phyloP scores from a whole-genome alignment of 768 basidiomycete species.

The Suillus placidus region DNA sequence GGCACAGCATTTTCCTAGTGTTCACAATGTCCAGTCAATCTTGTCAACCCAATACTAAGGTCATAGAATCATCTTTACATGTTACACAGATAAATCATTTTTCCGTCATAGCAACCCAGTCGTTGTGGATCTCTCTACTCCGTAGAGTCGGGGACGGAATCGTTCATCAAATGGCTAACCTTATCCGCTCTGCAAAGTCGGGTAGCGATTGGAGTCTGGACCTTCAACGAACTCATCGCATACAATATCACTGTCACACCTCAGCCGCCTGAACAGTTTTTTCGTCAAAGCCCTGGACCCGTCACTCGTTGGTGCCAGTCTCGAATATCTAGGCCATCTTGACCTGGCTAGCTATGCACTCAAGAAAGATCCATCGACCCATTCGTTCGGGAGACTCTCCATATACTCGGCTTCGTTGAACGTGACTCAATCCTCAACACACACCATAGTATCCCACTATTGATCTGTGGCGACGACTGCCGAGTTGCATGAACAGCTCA shows the following conservation, averaged over 20 bases:
- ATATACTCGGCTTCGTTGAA: slow-evolving; percentile 25
- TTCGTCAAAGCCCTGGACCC: not conserved
- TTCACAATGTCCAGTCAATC: too few relatives aligned
- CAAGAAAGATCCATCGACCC: slow-evolving; percentile 27
- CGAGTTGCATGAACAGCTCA: slow-evolving; percentile 25
- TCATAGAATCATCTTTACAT: too few relatives aligned
- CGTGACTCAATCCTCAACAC: slow-evolving; percentile 16
- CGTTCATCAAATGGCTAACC: slow-evolving; percentile 19
- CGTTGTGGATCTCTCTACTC: too few relatives aligned
- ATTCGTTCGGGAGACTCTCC: slow-evolving; percentile 29
- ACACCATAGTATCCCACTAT: slow-evolving; percentile 29
- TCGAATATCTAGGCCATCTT: slow-evolving; percentile 10
- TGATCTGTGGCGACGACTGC: slow-evolving; percentile 28
- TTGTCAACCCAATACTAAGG: too few relatives aligned
- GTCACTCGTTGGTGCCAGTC: not conserved
- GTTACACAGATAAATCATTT: too few relatives aligned
- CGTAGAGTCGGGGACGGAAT: not conserved
- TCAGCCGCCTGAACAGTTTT: not conserved
- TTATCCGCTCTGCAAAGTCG: slow-evolving; percentile 29
- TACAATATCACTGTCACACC: slow-evolving; percentile 11
- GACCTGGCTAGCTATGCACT: slow-evolving; percentile 20
- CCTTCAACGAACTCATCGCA: slow-evolving; percentile 23
- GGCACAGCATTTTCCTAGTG: too few relatives aligned
- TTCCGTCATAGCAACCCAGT: too few relatives aligned
- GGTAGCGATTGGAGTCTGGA: slow-evolving; percentile 26